Percentiles rank a stretch among this genome's conserved stretches.
phyloP scores from a whole-genome alignment of 164 flowering plant genomes.

The Cinnamomum chago region DNA sequence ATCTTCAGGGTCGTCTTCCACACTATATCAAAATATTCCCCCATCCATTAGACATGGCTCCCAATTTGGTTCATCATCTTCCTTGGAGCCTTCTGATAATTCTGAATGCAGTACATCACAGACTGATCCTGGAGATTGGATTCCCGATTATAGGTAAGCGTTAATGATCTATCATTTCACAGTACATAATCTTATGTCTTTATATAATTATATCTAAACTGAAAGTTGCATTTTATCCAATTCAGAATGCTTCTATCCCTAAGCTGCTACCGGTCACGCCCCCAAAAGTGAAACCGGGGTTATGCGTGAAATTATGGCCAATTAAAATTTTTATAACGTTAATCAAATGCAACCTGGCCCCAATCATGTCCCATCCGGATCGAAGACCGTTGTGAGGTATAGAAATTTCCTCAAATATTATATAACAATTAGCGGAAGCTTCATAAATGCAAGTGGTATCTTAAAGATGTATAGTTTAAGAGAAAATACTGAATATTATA shows the following conservation, averaged over 20 bases:
- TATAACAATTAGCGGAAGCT: no score
- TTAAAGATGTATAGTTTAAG: no score
- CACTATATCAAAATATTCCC: conserved; percentile 19
- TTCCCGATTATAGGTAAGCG: conserved; percentile 87
- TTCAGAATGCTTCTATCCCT: background rate
- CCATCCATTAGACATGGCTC: conserved; percentile 27
- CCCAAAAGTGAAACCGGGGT: no score
- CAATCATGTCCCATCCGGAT: no score
- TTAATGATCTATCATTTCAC: background rate
- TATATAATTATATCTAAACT: background rate
- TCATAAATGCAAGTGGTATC: no score
- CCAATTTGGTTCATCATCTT: conserved; percentile 20
- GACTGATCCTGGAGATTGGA: conserved; percentile 96
- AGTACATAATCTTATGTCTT: background rate
- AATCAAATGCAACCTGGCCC: no score
- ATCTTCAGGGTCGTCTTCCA: conserved; percentile 28
- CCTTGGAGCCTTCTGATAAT: conserved; percentile 43
- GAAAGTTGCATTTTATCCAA: background rate
- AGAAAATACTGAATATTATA: no score
- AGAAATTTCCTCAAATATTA: no score
- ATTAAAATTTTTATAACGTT: no score
- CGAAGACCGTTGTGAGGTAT: no score
- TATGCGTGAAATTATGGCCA: no score
- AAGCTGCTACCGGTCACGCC: no score
- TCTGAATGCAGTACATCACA: conserved; percentile 50